A percentile compares a stretch with the other conserved stretches of the same genome.
Evolutionary conservation across 2,329 filamentous ascomycete genomes (phyloP).

Genomic region (Paecilomyces formosus): DNA sequence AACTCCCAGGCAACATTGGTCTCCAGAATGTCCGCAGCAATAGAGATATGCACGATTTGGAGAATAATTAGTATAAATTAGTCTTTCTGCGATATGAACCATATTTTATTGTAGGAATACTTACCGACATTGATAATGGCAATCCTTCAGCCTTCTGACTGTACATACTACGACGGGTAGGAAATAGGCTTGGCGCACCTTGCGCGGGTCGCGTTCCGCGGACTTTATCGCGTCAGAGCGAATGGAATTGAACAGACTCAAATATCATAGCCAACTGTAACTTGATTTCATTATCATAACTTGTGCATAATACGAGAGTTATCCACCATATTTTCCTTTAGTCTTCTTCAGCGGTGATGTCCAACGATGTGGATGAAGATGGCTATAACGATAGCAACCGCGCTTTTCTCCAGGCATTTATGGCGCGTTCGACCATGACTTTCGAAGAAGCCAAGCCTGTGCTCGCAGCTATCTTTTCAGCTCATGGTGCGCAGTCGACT

Average conservation of each 20-base stretch:
- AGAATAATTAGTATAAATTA: too few relatives aligned
- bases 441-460: constrained; percentile 65
- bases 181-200: constrained; percentile 6
- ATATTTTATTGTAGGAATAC: too few relatives aligned
- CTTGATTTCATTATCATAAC: neutral
- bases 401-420: constrained; percentile 83
- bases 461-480: constrained; percentile 67
- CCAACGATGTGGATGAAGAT: constrained; percentile 10
- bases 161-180: neutral
- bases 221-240: constrained; percentile 3
- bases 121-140: too few relatives aligned
- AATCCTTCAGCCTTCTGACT: too few relatives aligned
- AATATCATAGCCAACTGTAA: neutral
- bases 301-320: neutral
- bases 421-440: constrained; percentile 71
- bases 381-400: constrained; percentile 62
- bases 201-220: constrained; percentile 7
- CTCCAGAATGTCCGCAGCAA: too few relatives aligned
- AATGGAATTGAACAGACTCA: neutral
- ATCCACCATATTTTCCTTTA: neutral
- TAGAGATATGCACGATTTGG: too few relatives aligned
- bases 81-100: too few relatives aligned
- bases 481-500: constrained; percentile 35
- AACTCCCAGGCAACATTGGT: too few relatives aligned
- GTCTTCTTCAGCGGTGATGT: constrained; percentile 3